These are phyloP conservation scores for Ophiocordyceps polyrhachis-furcata DNA, from an alignment of 2,329 filamentous ascomycete species.

Conservation along the genomic window DNA sequence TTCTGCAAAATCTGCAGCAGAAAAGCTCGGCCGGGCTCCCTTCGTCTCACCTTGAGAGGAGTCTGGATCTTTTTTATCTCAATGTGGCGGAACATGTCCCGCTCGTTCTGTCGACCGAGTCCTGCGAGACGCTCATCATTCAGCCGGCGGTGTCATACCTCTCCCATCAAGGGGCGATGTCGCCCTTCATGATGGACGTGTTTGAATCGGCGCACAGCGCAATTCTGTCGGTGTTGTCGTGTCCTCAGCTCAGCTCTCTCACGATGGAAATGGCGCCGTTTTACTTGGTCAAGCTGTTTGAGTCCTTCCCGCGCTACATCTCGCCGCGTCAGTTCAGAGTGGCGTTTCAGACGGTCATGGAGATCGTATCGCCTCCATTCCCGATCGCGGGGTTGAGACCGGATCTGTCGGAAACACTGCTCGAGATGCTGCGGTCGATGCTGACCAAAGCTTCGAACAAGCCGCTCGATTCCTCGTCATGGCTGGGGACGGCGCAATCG, in stretches of 20 bases:
- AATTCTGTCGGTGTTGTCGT: constrained; percentile 60
- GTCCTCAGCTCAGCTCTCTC: constrained; percentile 55
- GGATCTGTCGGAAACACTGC: constrained; percentile 57
- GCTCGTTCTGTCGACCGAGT: constrained; percentile 42
- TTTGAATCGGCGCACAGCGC: constrained; percentile 81
- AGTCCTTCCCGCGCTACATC: constrained; percentile 59
- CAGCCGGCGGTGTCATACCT: constrained; percentile 61
- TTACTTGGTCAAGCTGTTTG: constrained; percentile 67
- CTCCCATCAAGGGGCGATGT: constrained; percentile 21
- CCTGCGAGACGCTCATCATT: constrained; percentile 56
- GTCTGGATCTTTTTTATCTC: constrained; percentile 73
- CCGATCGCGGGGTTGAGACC: constrained; percentile 55
- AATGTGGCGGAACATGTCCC: constrained; percentile 75
- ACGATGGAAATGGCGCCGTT: constrained; percentile 57
- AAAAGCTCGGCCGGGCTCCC: constrained; percentile 13
- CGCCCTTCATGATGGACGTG: constrained; percentile 33
- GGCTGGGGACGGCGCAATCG: constrained; percentile 7
- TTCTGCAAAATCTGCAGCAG: constrained; percentile 40
- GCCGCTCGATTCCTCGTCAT: constrained; percentile 19
- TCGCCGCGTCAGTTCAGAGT: constrained; percentile 74
- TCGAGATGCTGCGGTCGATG: constrained; percentile 56
- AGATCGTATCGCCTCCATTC: constrained; percentile 65
- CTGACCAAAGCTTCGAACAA: constrained; percentile 30
- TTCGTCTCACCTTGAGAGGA: constrained; percentile 35
- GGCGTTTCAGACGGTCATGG: constrained; percentile 70